A percentile compares a stretch with the other conserved stretches of the same genome.
These are phyloP conservation scores for Umbilicus rupestris DNA, from an alignment of 164 flowering plant species.

Conservation along the genomic window DNA sequence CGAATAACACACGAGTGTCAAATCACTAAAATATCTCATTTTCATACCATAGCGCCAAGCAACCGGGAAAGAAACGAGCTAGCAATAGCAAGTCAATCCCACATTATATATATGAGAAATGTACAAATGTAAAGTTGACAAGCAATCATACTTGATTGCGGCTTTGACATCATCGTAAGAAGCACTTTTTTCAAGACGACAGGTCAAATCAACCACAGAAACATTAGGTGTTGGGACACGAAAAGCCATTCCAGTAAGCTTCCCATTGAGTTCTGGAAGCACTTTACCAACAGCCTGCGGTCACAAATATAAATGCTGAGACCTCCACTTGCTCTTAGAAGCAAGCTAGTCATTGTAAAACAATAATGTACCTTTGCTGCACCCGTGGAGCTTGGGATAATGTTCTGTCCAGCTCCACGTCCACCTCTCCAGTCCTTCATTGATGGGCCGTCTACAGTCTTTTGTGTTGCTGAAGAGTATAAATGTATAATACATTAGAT, in stretches of 20 bases:
- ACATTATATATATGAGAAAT: too few species aligned
- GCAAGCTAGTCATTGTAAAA: not conserved
- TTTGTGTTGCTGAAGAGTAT: slow-evolving; percentile 77
- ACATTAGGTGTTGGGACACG: slow-evolving; percentile 98
- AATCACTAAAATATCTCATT: too few species aligned
- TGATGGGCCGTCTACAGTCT: slow-evolving; percentile 96
- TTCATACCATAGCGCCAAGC: too few species aligned
- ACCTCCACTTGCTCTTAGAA: slow-evolving; percentile 3
- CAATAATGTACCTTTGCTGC: slow-evolving; percentile 78
- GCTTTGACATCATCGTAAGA: slow-evolving; percentile 92
- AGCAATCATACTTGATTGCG: slow-evolving; percentile 59
- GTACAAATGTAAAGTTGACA: not conserved
- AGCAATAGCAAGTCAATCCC: not conserved
- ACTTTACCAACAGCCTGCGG: slow-evolving; percentile 93
- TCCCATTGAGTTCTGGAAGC: slow-evolving; percentile 92
- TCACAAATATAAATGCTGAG: not conserved
- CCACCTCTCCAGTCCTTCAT: slow-evolving; percentile 99
- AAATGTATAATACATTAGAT: slow-evolving; percentile 11
- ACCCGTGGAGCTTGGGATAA: slow-evolving; percentile 98
- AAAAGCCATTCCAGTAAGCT: slow-evolving; percentile 99
- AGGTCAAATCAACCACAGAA: slow-evolving; percentile 93
- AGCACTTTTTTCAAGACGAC: slow-evolving; percentile 82
- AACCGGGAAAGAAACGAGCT: not conserved
- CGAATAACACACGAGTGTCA: too few species aligned
- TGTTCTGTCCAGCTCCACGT: slow-evolving; percentile 91